These are phyloP conservation scores for Rhamnella rubrinervis DNA, from an alignment of 331 rosid species.

Conservation along the genomic window DNA sequence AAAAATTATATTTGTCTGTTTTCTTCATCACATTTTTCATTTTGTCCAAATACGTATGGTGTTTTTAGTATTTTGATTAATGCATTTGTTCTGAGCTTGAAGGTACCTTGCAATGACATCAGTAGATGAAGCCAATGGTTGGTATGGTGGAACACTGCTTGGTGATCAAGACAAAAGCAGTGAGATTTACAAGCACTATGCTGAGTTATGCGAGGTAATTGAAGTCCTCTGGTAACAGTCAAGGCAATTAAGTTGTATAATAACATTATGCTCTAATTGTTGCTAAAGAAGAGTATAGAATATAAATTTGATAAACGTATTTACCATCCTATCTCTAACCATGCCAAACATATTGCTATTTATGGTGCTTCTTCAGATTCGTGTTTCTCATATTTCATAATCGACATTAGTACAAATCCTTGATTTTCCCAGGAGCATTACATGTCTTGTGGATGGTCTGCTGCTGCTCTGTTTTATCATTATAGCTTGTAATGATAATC, in stretches of 20 bases:
- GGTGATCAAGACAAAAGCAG: constrained; percentile 84
- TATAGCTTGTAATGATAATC: neutral
- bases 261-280: neutral
- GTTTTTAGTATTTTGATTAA: constrained; percentile 15
- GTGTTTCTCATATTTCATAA: neutral
- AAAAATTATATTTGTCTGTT: too few relatives aligned
- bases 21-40: neutral
- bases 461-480: neutral
- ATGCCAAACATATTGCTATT: too few relatives aligned
- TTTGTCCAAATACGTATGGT: neutral
- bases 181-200: constrained; percentile 87
- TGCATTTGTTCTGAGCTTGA: constrained; percentile 20
- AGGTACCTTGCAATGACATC: constrained; percentile 81
- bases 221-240: neutral
- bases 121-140: constrained; percentile 71
- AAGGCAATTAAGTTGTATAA: neutral
- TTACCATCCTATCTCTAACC: neutral
- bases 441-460: neutral
- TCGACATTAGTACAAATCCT: neutral
- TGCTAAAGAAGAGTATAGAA: neutral
- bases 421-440: neutral
- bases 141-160: constrained; percentile 86
- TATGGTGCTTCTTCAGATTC: neutral
- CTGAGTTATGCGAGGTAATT: constrained; percentile 78
- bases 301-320: neutral